Base-by-base conservation (phyloP, 2,329 filamentous ascomycete genomes). In the Ophiostoma ulmi region DNA sequence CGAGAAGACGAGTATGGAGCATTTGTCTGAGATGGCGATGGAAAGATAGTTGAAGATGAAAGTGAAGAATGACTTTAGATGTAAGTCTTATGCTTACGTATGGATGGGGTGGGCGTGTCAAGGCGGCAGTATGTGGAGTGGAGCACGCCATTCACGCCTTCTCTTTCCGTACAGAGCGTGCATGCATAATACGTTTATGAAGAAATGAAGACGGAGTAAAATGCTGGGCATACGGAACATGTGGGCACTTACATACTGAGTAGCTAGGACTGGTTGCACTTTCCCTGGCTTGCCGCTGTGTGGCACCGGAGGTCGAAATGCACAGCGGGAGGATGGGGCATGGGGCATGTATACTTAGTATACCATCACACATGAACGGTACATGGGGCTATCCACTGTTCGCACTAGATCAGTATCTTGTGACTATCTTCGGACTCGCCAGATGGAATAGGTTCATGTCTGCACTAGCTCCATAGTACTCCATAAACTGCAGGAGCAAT, bases 111-210 rank as follows among this genome's bases (percentile, higher is more conserved):
- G 44, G 20, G 44, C 20, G 44, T 48, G 44, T 55, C 52, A 22
- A 22, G n/a, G 20, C 44, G 44, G 44, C n/a, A 55, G 52, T 35
- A 36, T 17, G 3, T 3, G 35, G 1, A 38, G 61, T 65, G 35
- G 63, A 35, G 26, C 68, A 26, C 22, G 22, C 31, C n/a, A 58
- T 65, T 65, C 26, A 44, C 63, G 36, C 63, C 63, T 65, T 65
- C 63, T 41, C 35, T 61, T 61, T 61, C 55, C 22, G 52, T 58
- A 11, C 52, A 11, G 6, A n/a, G n/a, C 52, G 26, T 61, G 55
- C 55, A 35, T 52, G 44, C 44, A 17, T 13, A 52, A n/a, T 52
- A 22, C 44, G 6, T 61, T 17, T 39, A 36, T 38, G 35, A 65
- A 22, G 64, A 41, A 31, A 67, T 67, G 39, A 31, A 67, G n/a